A percentile compares a stretch with the other conserved stretches of the same genome.
These are phyloP conservation scores for Thielaviopsis ethacetica DNA, from an alignment of 2,329 filamentous ascomycete species.

Conservation along the genomic window DNA sequence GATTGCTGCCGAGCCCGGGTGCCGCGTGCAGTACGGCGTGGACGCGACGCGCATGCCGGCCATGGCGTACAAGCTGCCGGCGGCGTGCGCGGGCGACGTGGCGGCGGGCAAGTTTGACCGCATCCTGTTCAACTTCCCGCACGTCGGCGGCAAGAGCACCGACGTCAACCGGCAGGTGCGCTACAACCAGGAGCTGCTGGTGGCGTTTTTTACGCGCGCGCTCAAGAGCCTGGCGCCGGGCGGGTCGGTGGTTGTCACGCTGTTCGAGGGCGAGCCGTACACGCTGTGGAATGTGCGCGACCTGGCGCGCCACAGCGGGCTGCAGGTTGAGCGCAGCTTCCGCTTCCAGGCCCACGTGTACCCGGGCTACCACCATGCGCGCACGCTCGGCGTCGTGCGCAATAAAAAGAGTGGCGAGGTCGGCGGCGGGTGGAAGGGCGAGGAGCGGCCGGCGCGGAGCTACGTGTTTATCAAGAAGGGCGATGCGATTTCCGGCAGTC, in stretches of 20 bases:
- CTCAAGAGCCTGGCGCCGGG: slow-evolving; percentile 28
- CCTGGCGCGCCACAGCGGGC: slow-evolving; percentile 59
- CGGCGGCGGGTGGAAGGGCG: slow-evolving; percentile 26
- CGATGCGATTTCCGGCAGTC: slow-evolving; percentile 22
- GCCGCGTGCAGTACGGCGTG: slow-evolving; percentile 40
- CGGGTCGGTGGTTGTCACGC: slow-evolving; percentile 58
- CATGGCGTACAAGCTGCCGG: slow-evolving; percentile 22
- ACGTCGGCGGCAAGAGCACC: slow-evolving; percentile 79
- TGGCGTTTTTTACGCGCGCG: slow-evolving; percentile 47
- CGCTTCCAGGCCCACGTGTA: slow-evolving; percentile 50
- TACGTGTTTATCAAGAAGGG: slow-evolving; percentile 47
- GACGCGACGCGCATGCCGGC: slow-evolving; percentile 49
- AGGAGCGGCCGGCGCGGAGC: slow-evolving; percentile 33
- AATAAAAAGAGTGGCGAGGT: slow-evolving; percentile 28
- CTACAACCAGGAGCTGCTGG: slow-evolving; percentile 68
- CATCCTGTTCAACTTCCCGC: slow-evolving; percentile 93
- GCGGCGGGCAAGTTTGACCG: slow-evolving; percentile 44
- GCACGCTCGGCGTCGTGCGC: slow-evolving; percentile 51
- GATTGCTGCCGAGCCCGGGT: slow-evolving; percentile 21
- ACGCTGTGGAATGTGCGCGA: slow-evolving; percentile 90
- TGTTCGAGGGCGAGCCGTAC: slow-evolving; percentile 91
- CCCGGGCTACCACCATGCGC: slow-evolving; percentile 56
- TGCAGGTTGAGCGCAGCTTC: slow-evolving; percentile 56
- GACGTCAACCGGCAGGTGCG: slow-evolving; percentile 91
- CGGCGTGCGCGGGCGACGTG: slow-evolving; percentile 4